Conservation (phyloP, 495 filamentous ascomycete genomes). For the Penicillium maclennaniae region DNA sequence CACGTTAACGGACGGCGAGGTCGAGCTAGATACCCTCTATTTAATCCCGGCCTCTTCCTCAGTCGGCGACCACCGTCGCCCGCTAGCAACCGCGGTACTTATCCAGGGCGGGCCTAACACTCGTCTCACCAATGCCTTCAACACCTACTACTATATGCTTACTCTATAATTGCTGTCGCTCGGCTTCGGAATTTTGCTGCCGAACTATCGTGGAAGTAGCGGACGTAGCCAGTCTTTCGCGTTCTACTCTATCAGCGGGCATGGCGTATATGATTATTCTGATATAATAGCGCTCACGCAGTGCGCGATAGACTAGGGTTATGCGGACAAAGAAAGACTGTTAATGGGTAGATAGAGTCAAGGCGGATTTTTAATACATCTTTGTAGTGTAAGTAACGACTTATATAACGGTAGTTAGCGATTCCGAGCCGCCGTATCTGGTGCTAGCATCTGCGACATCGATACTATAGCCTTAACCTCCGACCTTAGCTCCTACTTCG, state of each 20-base stretch:
- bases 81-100: slow-evolving; percentile 28
- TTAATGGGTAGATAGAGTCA: slow-evolving; percentile 28
- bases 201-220: slow-evolving; percentile 31
- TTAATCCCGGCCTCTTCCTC: slow-evolving; percentile 4
- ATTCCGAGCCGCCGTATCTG: slow-evolving; percentile 20
- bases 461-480: slow-evolving; percentile 22
- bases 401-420: slow-evolving; percentile 6
- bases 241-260: slow-evolving; percentile 14
- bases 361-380: slow-evolving; percentile 29
- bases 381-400: slow-evolving; percentile 15
- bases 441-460: slow-evolving; percentile 21
- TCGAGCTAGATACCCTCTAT: slow-evolving; percentile 7
- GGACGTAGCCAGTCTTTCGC: slow-evolving; percentile 28
- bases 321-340: slow-evolving; percentile 22
- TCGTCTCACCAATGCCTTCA: slow-evolving; percentile 25
- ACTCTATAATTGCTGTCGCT: slow-evolving; percentile 22
- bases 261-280: slow-evolving; percentile 25
- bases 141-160: slow-evolving; percentile 21
- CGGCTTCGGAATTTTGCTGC: slow-evolving; percentile 28
- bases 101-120: slow-evolving; percentile 32
- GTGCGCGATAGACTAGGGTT: slow-evolving; percentile 21
- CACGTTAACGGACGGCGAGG: slow-evolving; percentile 3
- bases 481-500: slow-evolving; percentile 13
- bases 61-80: slow-evolving; percentile 1
- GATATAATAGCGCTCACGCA: slow-evolving; percentile 28